Percentiles rank a stretch among this genome's conserved stretches.
Conservation (phyloP, 1,284 basidiomycete species). For the Nidula niveotomentosa region DNA sequence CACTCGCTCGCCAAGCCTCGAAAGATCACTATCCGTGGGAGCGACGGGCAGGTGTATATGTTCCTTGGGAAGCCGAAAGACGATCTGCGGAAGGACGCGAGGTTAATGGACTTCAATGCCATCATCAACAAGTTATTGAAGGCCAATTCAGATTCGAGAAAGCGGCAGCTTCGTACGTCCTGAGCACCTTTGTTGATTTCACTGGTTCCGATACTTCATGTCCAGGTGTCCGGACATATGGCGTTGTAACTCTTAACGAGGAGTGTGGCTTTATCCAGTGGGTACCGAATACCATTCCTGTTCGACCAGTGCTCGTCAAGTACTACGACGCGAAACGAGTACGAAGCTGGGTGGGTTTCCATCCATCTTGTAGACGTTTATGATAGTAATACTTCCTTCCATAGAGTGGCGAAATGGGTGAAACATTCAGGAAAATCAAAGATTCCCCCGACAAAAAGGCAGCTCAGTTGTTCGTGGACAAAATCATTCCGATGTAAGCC, state of each 20-base stretch:
- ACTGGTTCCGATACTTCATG: neutral
- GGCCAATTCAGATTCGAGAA: constrained; percentile 90
- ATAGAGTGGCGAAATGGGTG: constrained; percentile 49
- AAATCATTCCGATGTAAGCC: constrained; percentile 62
- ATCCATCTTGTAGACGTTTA: neutral
- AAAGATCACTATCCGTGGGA: constrained; percentile 86
- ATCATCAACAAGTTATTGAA: constrained; percentile 99
- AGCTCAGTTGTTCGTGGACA: constrained; percentile 58
- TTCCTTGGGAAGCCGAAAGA: constrained; percentile 99
- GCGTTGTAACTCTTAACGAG: constrained; percentile 95
- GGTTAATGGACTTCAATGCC: constrained; percentile 97
- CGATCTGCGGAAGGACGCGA: constrained; percentile 95
- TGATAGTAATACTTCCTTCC: neutral
- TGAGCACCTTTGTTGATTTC: constrained; percentile 1
- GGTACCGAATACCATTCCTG: constrained; percentile 92
- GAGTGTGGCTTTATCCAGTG: constrained; percentile 99
- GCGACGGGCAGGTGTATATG: constrained; percentile 83
- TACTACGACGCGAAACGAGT: constrained; percentile 71
- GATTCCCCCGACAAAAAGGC: constrained; percentile 48
- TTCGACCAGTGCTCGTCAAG: constrained; percentile 79
- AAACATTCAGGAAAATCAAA: constrained; percentile 58
- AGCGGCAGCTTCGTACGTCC: constrained; percentile 80
- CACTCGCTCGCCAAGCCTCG: constrained; percentile 90
- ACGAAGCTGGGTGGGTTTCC: constrained; percentile 58
- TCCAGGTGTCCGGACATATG: constrained; percentile 92